Conservation (phyloP, 2,329 filamentous ascomycete species). For the Aspergillus cejpii region DNA sequence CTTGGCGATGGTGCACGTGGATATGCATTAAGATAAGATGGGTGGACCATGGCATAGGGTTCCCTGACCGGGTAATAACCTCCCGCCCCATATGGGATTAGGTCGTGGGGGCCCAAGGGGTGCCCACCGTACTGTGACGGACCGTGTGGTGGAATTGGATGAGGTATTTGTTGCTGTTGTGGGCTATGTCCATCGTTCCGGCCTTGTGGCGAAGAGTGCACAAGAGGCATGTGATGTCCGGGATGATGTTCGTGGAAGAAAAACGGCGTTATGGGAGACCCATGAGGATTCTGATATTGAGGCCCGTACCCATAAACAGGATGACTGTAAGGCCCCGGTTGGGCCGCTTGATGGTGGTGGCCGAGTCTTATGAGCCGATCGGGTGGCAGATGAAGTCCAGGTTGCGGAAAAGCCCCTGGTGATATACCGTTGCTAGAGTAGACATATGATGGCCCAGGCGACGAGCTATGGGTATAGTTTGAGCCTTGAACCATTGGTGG, state of each 20-base stretch:
- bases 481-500: conserved; percentile 24
- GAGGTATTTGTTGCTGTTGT: conserved; percentile 26
- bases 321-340: conserved; percentile 23
- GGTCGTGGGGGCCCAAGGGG: conserved; percentile 31
- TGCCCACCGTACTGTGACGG: conserved; percentile 27
- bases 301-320: conserved; percentile 26
- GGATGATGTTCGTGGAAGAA: conserved; percentile 27
- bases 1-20: conserved; percentile 32
- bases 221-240: conserved; percentile 23
- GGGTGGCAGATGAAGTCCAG: conserved; percentile 23
- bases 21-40: conserved; percentile 33
- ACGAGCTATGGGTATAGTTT: conserved; percentile 37
- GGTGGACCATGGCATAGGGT: conserved; percentile 29
- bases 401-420: conserved; percentile 24
- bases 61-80: conserved; percentile 34
- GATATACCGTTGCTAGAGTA: conserved; percentile 26
- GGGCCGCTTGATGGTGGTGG: conserved; percentile 20
- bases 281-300: conserved; percentile 24
- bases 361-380: conserved; percentile 32
- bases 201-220: conserved; percentile 15
- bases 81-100: conserved; percentile 34
- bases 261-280: conserved; percentile 22
- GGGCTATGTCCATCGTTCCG: conserved; percentile 29
- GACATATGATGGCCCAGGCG: conserved; percentile 37
- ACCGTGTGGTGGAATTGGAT: conserved; percentile 23